phyloP scores from a whole-genome alignment of 441 rosid genomes.

The Capsella rubella region DNA sequence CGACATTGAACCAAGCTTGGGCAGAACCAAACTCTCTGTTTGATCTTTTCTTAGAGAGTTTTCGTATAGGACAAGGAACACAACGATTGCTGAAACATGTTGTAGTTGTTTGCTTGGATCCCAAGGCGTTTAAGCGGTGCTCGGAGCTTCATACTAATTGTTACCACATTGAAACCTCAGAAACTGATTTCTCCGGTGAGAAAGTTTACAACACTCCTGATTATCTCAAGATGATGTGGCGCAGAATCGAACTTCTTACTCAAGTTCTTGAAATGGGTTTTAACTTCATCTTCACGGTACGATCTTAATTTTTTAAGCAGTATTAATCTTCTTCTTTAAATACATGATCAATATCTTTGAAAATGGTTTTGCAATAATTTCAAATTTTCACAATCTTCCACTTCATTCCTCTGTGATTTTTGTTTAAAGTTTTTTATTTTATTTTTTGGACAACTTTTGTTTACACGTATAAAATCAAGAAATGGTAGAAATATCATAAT shows the following conservation, averaged over 20 bases:
- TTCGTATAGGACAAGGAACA: slow-evolving; percentile 51
- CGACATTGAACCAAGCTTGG: slow-evolving; percentile 58
- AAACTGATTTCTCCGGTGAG: slow-evolving; percentile 49
- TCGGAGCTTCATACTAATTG: slow-evolving; percentile 44
- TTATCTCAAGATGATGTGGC: slow-evolving; percentile 63
- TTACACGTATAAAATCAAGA: too few species aligned
- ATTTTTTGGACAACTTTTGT: too few species aligned
- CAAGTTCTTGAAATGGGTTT: slow-evolving; percentile 53
- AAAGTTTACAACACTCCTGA: slow-evolving; percentile 51
- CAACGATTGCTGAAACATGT: slow-evolving; percentile 44
- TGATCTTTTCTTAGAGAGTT: slow-evolving; percentile 57
- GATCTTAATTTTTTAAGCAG: neutral
- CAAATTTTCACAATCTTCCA: neutral
- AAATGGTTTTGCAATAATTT: neutral
- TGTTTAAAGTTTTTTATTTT: too few species aligned
- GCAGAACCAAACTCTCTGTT: slow-evolving; percentile 52
- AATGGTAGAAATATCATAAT: too few species aligned
- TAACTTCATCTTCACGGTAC: slow-evolving; percentile 59
- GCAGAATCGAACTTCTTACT: slow-evolving; percentile 50
- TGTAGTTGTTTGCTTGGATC: slow-evolving; percentile 50
- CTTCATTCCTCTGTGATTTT: too few species aligned
- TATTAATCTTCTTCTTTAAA: neutral
- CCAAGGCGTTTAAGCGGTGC: slow-evolving; percentile 51
- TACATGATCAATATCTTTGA: neutral
- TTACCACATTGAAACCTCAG: slow-evolving; percentile 33